Evolutionary conservation across 495 filamentous ascomycete genomes (phyloP).

Genomic region (Penicillium flavigenum): DNA sequence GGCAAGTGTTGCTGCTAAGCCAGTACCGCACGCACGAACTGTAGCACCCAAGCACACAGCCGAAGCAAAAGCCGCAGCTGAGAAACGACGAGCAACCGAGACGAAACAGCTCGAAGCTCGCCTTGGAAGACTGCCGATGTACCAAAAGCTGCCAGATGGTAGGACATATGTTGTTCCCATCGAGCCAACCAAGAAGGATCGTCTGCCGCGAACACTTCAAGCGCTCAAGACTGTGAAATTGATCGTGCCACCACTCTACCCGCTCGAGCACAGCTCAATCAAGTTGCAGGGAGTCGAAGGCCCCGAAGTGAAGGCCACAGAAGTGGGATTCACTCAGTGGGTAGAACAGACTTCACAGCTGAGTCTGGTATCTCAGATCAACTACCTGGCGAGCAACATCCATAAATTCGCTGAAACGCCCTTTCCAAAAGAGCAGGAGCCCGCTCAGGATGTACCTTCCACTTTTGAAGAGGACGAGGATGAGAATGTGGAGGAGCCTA

Average conservation of each 20-base stretch:
- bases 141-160: conserved; percentile 61
- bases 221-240: conserved; percentile 64
- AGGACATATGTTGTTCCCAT: conserved; percentile 73
- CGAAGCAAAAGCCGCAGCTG: conserved; percentile 61
- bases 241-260: conserved; percentile 70
- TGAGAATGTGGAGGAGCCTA: conserved; percentile 8
- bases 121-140: conserved; percentile 66
- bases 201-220: conserved; percentile 63
- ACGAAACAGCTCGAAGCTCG: conserved; percentile 75
- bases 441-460: not conserved
- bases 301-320: conserved; percentile 59
- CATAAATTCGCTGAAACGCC: conserved; percentile 61
- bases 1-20: not conserved
- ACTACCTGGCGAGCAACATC: conserved; percentile 75
- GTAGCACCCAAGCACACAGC: conserved; percentile 45
- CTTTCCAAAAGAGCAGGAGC: conserved; percentile 26
- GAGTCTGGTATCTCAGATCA: conserved; percentile 71
- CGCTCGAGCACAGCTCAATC: conserved; percentile 66
- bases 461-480: not conserved
- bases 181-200: conserved; percentile 59
- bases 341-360: conserved; percentile 55
- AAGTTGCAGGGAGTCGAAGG: conserved; percentile 62
- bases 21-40: conserved; percentile 28
- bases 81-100: conserved; percentile 62
- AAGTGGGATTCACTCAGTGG: conserved; percentile 64